Evolutionary conservation across 768 basidiomycete genomes (phyloP), one percentile per base, ranked within the genome.

Genomic region (Lactarius psammicola): DNA sequence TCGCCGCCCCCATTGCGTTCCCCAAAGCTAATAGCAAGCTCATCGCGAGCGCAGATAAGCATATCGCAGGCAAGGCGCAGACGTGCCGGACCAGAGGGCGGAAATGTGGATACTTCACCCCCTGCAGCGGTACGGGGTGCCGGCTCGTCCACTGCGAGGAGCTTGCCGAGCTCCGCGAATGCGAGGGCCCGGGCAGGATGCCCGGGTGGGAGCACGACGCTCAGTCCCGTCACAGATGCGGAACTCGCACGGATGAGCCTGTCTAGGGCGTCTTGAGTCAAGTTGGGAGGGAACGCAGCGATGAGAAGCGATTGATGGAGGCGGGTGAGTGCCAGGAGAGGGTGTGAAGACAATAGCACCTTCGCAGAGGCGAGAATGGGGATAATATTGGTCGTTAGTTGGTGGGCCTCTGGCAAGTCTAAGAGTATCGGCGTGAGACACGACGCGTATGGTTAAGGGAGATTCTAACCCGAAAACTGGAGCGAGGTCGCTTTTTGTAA

Each of bases 161-260:
- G 77, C 76, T 94, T 95, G 0, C 90, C 93, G 7, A 92, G 79
- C 74, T 95, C 94, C 3, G 88, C 86, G 9, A 88, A 77, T 4
- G 89, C 86, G 28, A 95, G 78, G 0, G 85, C 92, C 1, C 90
- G 82, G 1, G 89, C 82, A 0, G 95, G 94, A 73, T 96, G 94
- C 1, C 89, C 90, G 11, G 78, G 74, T 0, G 78, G 75, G 20
- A 93, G 80, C 2, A 91, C 72, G 15, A 72, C 74, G 4, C 76
- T 73, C 6, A 93, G 71, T 0, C 87, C 94, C 0, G 80, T 76
- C 26, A 78, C 78, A 11, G 83, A 78, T 53, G 82, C 81, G 18
- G 82, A 81, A 0, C 87, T 83, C 4, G 80, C 80, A 30, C 85
- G 80, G 66, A 92, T 82, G 1, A 82, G 78, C 33, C 87, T 83